Evolutionary conservation across 2,329 filamentous ascomycete genomes (phyloP).

Genomic region (Drechslera avenae): DNA sequence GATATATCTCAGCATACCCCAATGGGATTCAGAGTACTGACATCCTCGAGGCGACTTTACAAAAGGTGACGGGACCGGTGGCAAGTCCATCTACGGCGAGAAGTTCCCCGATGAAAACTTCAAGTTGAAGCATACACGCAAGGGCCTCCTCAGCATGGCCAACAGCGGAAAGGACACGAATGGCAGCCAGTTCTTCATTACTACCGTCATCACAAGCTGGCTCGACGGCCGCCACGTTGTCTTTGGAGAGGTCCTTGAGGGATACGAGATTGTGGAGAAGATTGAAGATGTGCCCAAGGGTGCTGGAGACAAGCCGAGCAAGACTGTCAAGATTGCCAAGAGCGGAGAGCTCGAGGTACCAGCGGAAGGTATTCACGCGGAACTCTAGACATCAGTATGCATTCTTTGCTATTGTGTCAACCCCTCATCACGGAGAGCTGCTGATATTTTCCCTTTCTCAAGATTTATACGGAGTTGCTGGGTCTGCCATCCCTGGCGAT

Average conservation of each 20-base stretch:
- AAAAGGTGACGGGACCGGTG: slow-evolving; percentile 74
- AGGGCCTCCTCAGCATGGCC: slow-evolving; percentile 74
- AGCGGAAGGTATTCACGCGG: slow-evolving; percentile 89
- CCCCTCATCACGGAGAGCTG: slow-evolving; percentile 43
- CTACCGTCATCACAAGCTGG: slow-evolving; percentile 80
- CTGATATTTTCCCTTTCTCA: slow-evolving; percentile 50
- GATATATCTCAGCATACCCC: neutral
- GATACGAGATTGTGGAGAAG: slow-evolving; percentile 78
- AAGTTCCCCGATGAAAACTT: slow-evolving; percentile 93
- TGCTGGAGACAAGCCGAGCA: slow-evolving; percentile 69
- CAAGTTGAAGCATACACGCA: slow-evolving; percentile 90
- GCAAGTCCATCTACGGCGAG: slow-evolving; percentile 85
- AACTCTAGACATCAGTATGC: slow-evolving; percentile 67
- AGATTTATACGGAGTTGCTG: slow-evolving; percentile 54
- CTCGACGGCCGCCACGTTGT: slow-evolving; percentile 85
- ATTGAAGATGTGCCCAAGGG: slow-evolving; percentile 74
- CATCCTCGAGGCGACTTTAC: neutral
- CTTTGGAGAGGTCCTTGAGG: slow-evolving; percentile 87
- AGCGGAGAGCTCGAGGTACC: slow-evolving; percentile 83
- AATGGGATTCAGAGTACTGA: neutral
- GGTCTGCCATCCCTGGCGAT: slow-evolving; percentile 48
- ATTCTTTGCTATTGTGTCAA: slow-evolving; percentile 17
- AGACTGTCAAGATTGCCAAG: slow-evolving; percentile 77
- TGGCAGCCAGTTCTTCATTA: slow-evolving; percentile 85
- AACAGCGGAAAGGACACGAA: slow-evolving; percentile 76